Evolutionary conservation across 805 yeast genomes (phyloP), one percentile per base, ranked within the genome.

Genomic region (Candida sithepensis): DNA sequence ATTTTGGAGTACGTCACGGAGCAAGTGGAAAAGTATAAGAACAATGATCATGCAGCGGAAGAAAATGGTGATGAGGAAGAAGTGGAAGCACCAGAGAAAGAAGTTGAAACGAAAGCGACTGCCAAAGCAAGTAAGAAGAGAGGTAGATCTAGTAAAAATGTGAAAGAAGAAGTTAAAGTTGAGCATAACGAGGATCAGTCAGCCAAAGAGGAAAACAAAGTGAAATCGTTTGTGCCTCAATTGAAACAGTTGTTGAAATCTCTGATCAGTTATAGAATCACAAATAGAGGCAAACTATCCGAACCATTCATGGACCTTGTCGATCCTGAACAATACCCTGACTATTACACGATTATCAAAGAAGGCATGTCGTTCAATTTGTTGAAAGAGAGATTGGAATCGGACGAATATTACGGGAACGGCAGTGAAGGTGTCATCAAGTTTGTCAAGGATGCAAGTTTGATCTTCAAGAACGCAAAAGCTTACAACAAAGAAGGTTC

Each of bases 271-370:
- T 70, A 71, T 54, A 75, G 75, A 45, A 72, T 72, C 41, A 71
- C 77, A 5, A 79, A 75, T 19, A 69, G 78, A 26, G 79, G 80
- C 12, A 64, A 69, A 42, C 71, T 85, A 37, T 77, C 86, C 50
- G 85, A 77, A 13, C 87, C 95, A 0, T 91, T 90, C 61, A 63
- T 85, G 69, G 86, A 82, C 28, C 84, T 82, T 46, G 94, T 92
- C 2, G 81, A 82, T 58, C 77, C 75, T 28, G 77, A 78, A 13
- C 79, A 77, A 49, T 84, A 85, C 57, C 96, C 96, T 1, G 96
- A 87, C 58, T 91, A 91, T 68, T 84, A 84, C 66, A 75, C 79
- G 52, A 70, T 86, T 6, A 82, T 92, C 39, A 75, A 79, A 53
- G 71, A 76, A 45, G 96, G 96, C 13, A 85, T 88, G 64, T 79